A percentile compares a stretch with the other conserved stretches of the same genome.
phyloP scores from a whole-genome alignment of 169 alveolate genomes.

The Blepharisma undulans region DNA sequence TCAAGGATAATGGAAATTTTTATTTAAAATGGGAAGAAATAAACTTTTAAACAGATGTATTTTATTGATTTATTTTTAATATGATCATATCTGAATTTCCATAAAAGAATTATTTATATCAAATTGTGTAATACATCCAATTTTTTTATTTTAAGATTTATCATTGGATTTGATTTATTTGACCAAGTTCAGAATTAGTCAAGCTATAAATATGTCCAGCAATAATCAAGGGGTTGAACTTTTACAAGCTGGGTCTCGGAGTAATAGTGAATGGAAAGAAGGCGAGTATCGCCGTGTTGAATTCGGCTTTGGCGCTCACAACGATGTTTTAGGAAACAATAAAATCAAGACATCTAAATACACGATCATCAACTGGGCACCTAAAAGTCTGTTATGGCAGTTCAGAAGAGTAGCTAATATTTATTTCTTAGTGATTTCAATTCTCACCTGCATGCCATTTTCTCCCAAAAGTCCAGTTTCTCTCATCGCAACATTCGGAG shows the following conservation, averaged over 20 bases:
- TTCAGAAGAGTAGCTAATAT: slow-evolving; percentile 80
- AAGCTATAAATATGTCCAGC: neutral
- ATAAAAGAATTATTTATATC: too few relatives aligned
- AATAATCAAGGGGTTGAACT: neutral
- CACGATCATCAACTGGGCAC: slow-evolving; percentile 68
- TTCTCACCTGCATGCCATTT: slow-evolving; percentile 71
- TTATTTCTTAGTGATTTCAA: slow-evolving; percentile 75
- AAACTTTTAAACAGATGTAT: too few relatives aligned
- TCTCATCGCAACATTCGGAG: slow-evolving; percentile 74
- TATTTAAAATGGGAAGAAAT: too few relatives aligned
- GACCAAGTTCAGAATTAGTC: neutral
- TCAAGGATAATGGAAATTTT: too few relatives aligned
- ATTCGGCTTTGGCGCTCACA: neutral
- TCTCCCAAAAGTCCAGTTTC: slow-evolving; percentile 81
- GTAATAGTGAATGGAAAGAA: neutral
- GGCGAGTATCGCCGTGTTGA: neutral
- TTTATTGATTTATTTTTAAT: too few relatives aligned
- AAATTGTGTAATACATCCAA: too few relatives aligned
- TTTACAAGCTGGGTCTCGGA: neutral
- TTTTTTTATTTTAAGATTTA: too few relatives aligned
- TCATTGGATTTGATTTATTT: neutral
- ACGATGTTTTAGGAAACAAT: neutral
- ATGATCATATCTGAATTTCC: too few relatives aligned
- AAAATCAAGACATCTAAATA: slow-evolving; percentile 54
- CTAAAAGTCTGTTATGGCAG: slow-evolving; percentile 71